Base-by-base conservation (phyloP, 2,329 filamentous ascomycete species). In the Leptosphaerulina australis region DNA sequence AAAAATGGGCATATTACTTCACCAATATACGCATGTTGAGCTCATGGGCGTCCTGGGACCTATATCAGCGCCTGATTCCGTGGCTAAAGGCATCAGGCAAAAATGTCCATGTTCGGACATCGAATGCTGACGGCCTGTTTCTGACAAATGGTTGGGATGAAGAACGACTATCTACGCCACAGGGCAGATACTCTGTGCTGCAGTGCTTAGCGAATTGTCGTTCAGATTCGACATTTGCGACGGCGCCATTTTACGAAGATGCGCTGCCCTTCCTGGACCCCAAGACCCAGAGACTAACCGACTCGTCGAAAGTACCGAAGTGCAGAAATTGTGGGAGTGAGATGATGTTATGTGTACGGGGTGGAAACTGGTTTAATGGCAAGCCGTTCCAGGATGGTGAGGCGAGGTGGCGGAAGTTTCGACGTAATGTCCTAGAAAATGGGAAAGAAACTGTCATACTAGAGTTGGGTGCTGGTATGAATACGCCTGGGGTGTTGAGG, bases 1-100 rank as follows among this genome's bases (percentile, higher is more conserved):
- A 63, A 5, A 64, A 66, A 38, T 73, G 68, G 71, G 62, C 66
- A 0, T 72, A 71, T 37, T 71, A 63, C 46, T 70, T 72, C 50
- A 62, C 62, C 0, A 69, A 71, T 38, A 50, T 71, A 4, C 44
- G 46, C 5, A 64, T 70, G 58, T 53, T 67, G 5, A 51, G 52
- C 11, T 51, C 40, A 1, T 72, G 69, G 68, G 57, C 60, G 1
- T 25, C 15, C 20, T 71, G 64, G n/a, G 14, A 18, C 2, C 33
- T 61, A 14, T 72, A 66, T 36, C 31, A 36, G 14, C 28, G 26
- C 24, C 56, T 60, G 3, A 37, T 60, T 9, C 29, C 46, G 2
- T 58, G 58, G 51, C 43, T 62, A 12, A 39, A 56, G 6, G 44
- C 31, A 2, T 64, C 50, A 11, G 47, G 49, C 6, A 52, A 58